Base-by-base conservation (phyloP, 345 rosid species). In the Rhodamnia argentea region DNA sequence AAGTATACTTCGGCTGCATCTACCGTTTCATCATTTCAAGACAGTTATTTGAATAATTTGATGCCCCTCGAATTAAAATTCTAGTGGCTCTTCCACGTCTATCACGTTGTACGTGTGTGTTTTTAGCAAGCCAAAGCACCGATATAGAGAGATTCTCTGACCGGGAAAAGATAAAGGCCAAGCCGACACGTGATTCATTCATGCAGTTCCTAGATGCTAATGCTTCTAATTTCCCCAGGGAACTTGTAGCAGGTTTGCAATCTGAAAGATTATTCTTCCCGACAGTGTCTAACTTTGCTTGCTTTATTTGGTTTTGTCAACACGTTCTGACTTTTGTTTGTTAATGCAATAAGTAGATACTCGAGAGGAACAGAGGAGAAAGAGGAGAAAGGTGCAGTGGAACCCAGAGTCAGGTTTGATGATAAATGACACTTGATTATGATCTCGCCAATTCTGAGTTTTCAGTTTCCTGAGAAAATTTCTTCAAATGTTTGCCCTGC, bases 81-180 rank as follows among this genome's bases (percentile, higher is more conserved):
- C 11, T 84, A 84, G 85, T 0, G 10, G 70, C 40, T 55, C 29
- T 51, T n/a, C 27, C 44, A 13, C 22, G 2, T 84, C 8, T 14
- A 24, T 51, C 3, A 27, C 14, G 13, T 53, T 47, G 27, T 56
- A 51, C 5, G 15, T 78, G 82, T 29, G 26, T 90, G 58, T 10
- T 87, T 56, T 56, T 86, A 92, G 93, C 87, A 84, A 74, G 74
- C 78, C 86, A 88, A 84, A 89, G 82, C 83, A 83, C 83, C 3
- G 96, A 92, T 83, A 86, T 92, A 50, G 96, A 92, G 88, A 94
- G 93, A 86, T 93, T 40, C 84, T 89, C 92, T 14, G 93, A 94
- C 87, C 84, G 85, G 89, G 87, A 53, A 32, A 92, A 93, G 90
- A 88, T 84, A n/a, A 92, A 84, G 87, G 85, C 32, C 85, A 40